Evolutionary conservation across 148 eudicot species (phyloP), one percentile per base, ranked within the genome.

Genomic region (Heliosperma pusillum): DNA sequence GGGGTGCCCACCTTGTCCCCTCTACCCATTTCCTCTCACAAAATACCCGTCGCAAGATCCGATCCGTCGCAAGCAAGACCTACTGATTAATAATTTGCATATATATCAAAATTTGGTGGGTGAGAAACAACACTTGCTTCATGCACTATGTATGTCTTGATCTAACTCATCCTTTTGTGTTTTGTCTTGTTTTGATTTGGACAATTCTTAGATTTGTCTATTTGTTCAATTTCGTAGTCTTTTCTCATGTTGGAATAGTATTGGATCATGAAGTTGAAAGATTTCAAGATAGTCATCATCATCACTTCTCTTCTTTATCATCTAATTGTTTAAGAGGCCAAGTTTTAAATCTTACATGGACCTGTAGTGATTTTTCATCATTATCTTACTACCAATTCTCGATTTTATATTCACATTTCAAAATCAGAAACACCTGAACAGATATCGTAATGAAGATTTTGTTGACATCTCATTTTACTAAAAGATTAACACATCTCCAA

Each of bases 171-270:
- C 22, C 12, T 67, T 56, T 76, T 36, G 21, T 57, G 26, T 57
- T 76, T 36, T 76, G 79, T 76, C 79, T 36, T 26, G 44, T 63
- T 64, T 30, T 17, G 9, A 12, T 62, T 70, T 44, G 66, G 74
- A 59, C 58, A 60, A 52, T 17, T 75, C 16, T 76, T 70, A 13
- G 33, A 26, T 76, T 67, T 72, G 59, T 62, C 77, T 74, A 66
- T 61, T 40, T 73, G 64, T 67, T 75, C 20, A 61, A 20, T 19
- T 27, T 36, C 26, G 8, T 3, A 10, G 11, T 20, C 44, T 40
- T 40, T 67, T 40, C 1, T 17, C 2, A 17, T 20, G n/a, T 67
- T 67, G 27, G 13, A 11, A 67, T 29, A 73, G 10, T 24, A 15
- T 59, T 40, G 21, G 52, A 59, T 73, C 52, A 59, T 4, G 55